Evolutionary conservation across 1,139 yeast species (phyloP).

Genomic region (Taiozyma onychis): DNA sequence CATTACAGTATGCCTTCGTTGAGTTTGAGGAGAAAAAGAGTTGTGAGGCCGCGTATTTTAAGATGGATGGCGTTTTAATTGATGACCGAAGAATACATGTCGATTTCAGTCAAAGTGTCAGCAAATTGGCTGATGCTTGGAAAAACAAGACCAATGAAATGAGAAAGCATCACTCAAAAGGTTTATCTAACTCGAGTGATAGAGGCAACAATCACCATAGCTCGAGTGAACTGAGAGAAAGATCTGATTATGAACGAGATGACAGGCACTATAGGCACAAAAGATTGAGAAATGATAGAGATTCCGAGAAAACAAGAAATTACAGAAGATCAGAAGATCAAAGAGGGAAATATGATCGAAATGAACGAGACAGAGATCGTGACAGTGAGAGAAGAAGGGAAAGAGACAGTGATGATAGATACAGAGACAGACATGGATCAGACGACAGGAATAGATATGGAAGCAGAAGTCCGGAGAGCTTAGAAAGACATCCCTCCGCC

Average conservation of each 20-base stretch:
- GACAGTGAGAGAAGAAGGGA: neutral
- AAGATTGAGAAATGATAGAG: neutral
- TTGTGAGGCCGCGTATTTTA: constrained; percentile 56
- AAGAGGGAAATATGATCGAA: neutral
- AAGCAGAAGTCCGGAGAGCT: neutral
- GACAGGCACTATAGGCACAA: neutral
- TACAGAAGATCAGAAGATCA: neutral
- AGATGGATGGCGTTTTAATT: constrained; percentile 54
- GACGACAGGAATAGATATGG: neutral
- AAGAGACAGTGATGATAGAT: neutral
- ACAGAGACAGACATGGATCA: neutral
- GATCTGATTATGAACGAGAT: neutral
- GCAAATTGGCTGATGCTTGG: constrained; percentile 21
- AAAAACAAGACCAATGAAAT: constrained; percentile 5
- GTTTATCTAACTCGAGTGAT: neutral
- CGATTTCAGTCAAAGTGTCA: constrained; percentile 60
- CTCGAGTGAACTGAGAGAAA: neutral
- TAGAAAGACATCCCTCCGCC: neutral
- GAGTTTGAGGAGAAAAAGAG: constrained; percentile 43
- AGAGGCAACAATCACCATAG: neutral
- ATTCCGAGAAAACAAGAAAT: neutral
- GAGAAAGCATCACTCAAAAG: neutral
- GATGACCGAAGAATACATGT: constrained; percentile 63
- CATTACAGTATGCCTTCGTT: constrained; percentile 57
- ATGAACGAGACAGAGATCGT: neutral